Base-by-base conservation (phyloP, 495 filamentous ascomycete genomes). In the Daldinia vernicosa region DNA sequence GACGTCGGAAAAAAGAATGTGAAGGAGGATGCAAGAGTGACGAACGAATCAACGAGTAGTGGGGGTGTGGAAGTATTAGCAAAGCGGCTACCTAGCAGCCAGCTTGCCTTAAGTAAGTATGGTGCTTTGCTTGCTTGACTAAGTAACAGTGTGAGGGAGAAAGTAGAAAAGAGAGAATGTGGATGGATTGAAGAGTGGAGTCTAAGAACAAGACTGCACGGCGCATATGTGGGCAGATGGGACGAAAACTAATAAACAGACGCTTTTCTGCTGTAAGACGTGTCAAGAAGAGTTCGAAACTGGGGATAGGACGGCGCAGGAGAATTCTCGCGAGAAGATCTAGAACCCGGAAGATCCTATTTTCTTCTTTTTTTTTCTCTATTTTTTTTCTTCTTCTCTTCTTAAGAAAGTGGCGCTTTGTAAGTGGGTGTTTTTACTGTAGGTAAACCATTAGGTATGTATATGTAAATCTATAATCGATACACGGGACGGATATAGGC, bases 21-120 rank as follows among this genome's bases (percentile, higher is more conserved):
- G 53, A 66, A 76, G 75, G 69, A 64, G 65, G 70, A 67, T 75
- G 70, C 70, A 66, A 74, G 70, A 74, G 67, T 69, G 65, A 70
- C 62, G 70, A 66, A 45, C 75, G 73, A 74, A 75, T 72, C 71
- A 72, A 61, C 66, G 67, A 70, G 63, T 63, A 64, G 67, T 68
- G 57, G 67, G 75, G 72, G 70, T 53, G 72, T 77, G 75, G 24
- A 53, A 71, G 56, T 75, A 74, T 64, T 69, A 50, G 64, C 61
- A 67, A 74, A 70, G 75, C 75, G 67, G 72, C 70, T 77, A 72
- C 72, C 69, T 65, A 69, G 59, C 50, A 61, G 24, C 43, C 37
- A 74, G 67, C 43, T 67, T 56, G 56, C 33, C 67, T 53, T 63
- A 45, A 32, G 43, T 64, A 71, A 40, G 68, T 57, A 66, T 66